Conservation (phyloP, 768 basidiomycete species). For the Nidula microcarpa region DNA sequence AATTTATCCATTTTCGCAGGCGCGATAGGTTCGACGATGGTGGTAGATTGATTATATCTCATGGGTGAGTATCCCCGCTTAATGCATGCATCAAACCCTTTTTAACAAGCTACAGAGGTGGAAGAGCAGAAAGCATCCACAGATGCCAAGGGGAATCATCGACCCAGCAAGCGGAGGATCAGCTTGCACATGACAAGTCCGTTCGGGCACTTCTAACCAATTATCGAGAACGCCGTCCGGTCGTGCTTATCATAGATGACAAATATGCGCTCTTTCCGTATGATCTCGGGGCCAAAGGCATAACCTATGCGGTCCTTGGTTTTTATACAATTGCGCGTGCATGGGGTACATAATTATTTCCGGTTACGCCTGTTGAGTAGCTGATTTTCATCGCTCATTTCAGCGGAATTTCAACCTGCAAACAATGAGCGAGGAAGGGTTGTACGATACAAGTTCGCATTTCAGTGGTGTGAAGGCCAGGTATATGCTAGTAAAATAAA, state of each 20-base stretch:
- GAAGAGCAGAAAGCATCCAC: slow-evolving; percentile 59
- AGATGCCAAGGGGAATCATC: slow-evolving; percentile 33
- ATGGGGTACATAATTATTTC: slow-evolving; percentile 51
- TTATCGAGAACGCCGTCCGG: slow-evolving; percentile 47
- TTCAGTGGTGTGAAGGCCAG: slow-evolving; percentile 80
- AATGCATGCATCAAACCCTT: slow-evolving; percentile 1
- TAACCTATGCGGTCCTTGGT: slow-evolving; percentile 55
- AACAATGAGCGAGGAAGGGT: slow-evolving; percentile 46
- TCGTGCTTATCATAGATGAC: slow-evolving; percentile 73
- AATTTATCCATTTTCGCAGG: slow-evolving; percentile 28
- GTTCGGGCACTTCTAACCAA: slow-evolving; percentile 66
- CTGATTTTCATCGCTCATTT: not conserved
- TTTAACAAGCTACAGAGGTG: slow-evolving; percentile 45
- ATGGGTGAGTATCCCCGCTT: slow-evolving; percentile 54
- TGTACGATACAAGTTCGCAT: slow-evolving; percentile 80
- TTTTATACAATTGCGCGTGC: slow-evolving; percentile 69
- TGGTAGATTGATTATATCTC: slow-evolving; percentile 76
- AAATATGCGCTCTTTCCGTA: slow-evolving; percentile 73
- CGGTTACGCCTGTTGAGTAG: not conserved
- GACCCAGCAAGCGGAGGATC: slow-evolving; percentile 54
- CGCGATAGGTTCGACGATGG: slow-evolving; percentile 64
- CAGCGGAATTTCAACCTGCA: slow-evolving; percentile 63
- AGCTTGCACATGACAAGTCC: slow-evolving; percentile 65
- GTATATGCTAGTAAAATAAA: slow-evolving; percentile 18
- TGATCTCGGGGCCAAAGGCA: slow-evolving; percentile 46